Evolutionary conservation across 768 basidiomycete species (phyloP), one percentile per base, ranked within the genome.

Genomic region (Mycena maculata): DNA sequence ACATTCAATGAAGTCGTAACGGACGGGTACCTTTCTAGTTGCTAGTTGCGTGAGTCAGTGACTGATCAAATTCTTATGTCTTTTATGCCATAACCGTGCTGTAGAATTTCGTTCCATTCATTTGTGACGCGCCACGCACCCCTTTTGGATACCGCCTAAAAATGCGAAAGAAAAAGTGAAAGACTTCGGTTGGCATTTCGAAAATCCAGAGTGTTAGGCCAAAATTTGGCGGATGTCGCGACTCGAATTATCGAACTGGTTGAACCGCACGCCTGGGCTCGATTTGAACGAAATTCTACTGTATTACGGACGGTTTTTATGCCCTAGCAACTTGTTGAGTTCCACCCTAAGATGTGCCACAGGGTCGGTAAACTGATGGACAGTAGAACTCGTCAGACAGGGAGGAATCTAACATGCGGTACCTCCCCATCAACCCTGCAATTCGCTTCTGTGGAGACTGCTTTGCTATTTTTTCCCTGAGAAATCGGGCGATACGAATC

Each of bases 341-440:
- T 31, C n/a, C n/a, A 13, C 54, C 54, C 57, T 47, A 47, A 58
- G 44, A 58, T 47, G 58, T 49, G 58, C 47, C 58, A 49, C 58
- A 60, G 58, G 58, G 47, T 49, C 45, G 58, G 58, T 33, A 49
- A 60, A 49, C 15, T 58, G 56, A 58, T 58, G 55, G 15, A 27
- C 23, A 54, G 33, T 36, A 13, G 13, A 36, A 36, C 33, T 13
- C 33, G 13, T 36, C 33, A 36, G 33, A 36, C 13, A 36, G 33
- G n/a, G n/a, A n/a, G n/a, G n/a, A n/a, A n/a, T n/a, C n/a, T n/a
- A n/a, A n/a, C n/a, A n/a, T n/a, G n/a, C n/a, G n/a, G n/a, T n/a
- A n/a, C n/a, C n/a, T n/a, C 45, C 25, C 45, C 45, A 23, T 47
- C 45, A 27, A 47, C 45, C 45, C 45, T 47, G 45, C 25, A 23